Evolutionary conservation across 208 protist genomes (phyloP).

Genomic region (Porcisia hertigi): DNA sequence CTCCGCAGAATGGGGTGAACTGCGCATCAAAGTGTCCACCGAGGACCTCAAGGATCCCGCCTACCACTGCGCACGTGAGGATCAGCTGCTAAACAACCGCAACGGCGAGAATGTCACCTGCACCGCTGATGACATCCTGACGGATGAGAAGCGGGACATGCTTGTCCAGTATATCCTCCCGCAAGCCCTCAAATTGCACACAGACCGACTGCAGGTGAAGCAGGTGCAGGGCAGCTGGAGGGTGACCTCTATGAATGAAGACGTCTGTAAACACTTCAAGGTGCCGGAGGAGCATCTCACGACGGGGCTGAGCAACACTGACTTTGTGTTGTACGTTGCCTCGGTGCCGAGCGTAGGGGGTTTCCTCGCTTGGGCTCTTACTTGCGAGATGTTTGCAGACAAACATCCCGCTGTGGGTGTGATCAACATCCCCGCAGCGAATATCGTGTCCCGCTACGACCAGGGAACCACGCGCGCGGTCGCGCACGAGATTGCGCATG

Average conservation of each 20-base stretch:
- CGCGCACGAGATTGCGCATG: slow-evolving; percentile 82
- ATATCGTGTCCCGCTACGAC: slow-evolving; percentile 7
- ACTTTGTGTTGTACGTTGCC: slow-evolving; percentile 76
- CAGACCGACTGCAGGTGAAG: no score
- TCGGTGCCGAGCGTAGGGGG: slow-evolving; percentile 27
- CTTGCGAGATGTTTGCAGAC: slow-evolving; percentile 28
- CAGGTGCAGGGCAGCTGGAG: slow-evolving; percentile 18
- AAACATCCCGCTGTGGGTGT: slow-evolving; percentile 37
- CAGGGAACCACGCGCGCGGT: slow-evolving; percentile 12
- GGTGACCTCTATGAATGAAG: slow-evolving; percentile 10
- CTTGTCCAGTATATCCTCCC: no score
- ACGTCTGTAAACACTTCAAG: background rate
- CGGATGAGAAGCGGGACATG: no score
- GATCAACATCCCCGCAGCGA: slow-evolving; percentile 42
- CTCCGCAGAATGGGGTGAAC: no score
- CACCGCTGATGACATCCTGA: no score
- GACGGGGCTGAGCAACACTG: slow-evolving; percentile 35
- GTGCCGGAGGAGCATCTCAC: slow-evolving; percentile 38
- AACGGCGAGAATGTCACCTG: no score
- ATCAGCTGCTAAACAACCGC: no score
- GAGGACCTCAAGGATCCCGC: no score
- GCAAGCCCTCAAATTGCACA: no score
- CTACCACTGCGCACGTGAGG: no score
- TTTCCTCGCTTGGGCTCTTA: slow-evolving; percentile 35
- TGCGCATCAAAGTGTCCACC: no score